Conservation (phyloP, 1,139 yeast species). For the Spencermartinsiella ligniputridi region DNA sequence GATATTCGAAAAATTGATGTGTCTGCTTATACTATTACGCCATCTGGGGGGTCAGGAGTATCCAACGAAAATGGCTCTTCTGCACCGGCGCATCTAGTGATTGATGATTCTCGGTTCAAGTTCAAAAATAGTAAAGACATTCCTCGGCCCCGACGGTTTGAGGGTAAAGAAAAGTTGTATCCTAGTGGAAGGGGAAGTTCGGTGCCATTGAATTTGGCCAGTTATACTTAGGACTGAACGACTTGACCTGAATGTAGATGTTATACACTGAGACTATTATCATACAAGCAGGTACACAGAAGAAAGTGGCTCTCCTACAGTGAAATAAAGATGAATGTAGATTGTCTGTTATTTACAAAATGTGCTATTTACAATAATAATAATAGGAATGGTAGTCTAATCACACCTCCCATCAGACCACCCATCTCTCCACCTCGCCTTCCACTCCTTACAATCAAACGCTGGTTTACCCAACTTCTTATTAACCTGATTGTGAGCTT, state of each 20-base stretch:
- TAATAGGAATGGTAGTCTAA: slow-evolving; percentile 11
- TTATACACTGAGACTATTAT: no score
- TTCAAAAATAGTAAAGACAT: slow-evolving; percentile 65
- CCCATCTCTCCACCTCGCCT: slow-evolving; percentile 73
- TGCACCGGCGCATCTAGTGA: slow-evolving; percentile 27
- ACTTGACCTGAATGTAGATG: no score
- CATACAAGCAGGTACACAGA: no score
- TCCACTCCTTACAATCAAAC: slow-evolving; percentile 88
- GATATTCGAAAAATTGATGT: slow-evolving; percentile 30
- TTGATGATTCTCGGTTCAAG: slow-evolving; percentile 71
- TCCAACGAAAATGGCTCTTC: slow-evolving; percentile 9
- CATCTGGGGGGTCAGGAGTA: slow-evolving; percentile 1
- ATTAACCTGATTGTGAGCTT: slow-evolving; percentile 91
- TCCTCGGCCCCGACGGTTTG: slow-evolving; percentile 80
- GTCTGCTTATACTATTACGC: slow-evolving; percentile 32
- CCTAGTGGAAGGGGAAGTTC: slow-evolving; percentile 97
- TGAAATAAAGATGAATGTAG: no score
- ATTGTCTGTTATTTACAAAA: no score
- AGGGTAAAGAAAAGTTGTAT: slow-evolving; percentile 66
- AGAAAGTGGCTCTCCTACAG: no score
- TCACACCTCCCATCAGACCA: slow-evolving; percentile 33
- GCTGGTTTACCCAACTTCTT: slow-evolving; percentile 74
- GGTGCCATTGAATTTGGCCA: slow-evolving; percentile 71
- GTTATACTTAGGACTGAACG: slow-evolving; percentile 30
- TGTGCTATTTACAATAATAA: no score